Evolutionary conservation across 495 filamentous ascomycete species (phyloP), one percentile per base, ranked within the genome.

Genomic region (Aspergillus carlsbadensis): DNA sequence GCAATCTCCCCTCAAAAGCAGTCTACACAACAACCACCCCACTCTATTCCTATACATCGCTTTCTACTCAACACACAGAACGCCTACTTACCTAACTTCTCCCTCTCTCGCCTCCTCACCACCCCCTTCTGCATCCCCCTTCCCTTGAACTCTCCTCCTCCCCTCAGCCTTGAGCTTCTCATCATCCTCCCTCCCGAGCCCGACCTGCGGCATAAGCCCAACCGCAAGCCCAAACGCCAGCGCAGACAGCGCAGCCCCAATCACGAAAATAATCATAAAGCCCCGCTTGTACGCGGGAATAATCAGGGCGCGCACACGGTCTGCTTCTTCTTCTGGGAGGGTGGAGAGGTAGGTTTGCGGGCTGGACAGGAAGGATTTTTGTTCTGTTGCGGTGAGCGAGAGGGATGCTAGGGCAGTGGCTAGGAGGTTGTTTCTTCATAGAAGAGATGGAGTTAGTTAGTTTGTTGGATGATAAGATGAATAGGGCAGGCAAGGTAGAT

Each of bases 181-280:
- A 59, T 81, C 79, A 58, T 81, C 77, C 3, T 60, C 65, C 15
- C 72, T 56, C 13, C 66, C 68, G 20, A 82, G 52, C 10, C 67
- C 66, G 26, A 81, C 65, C 49, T 81, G 76, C 6, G 75, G 77
- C 68, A 83, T 77, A 24, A 81, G 63, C 45, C 63, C 67, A 45
- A 63, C 61, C 10, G 79, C 70, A 26, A 83, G 44, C 10, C 73
- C 44, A 46, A 80, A 75, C 10, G 78, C 75, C 5, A 79, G 36
- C 0, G 73, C 75, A n/a, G 78, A 69, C 11, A 83, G 50, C 0
- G 63, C 68, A 6, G 79, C 78, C 2, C 77, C 75, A 3, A 80
- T 65, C 6, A 79, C 57, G 47, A 82, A 83, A 41, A 83, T 77
- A 22, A 78, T 74, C 13, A 73, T 65, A 50, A 83, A 82, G 2